Conservation (phyloP, 1,284 basidiomycete genomes). For the Salmacisia buchloeana region DNA sequence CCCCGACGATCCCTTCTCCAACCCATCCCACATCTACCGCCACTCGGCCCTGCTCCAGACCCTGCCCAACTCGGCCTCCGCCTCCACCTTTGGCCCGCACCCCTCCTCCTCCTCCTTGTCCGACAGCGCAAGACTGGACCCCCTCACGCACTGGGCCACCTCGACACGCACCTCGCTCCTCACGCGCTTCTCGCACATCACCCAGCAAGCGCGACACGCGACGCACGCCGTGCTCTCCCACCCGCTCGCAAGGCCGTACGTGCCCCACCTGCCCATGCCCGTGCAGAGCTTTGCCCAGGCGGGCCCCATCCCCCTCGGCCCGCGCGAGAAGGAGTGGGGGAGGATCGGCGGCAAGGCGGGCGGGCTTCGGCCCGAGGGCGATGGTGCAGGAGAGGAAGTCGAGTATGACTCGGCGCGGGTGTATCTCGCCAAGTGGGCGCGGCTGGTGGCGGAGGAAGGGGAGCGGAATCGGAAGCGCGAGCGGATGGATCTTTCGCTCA, state of each 20-base stretch:
- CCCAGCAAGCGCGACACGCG: slow-evolving; percentile 37
- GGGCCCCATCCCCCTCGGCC: slow-evolving; percentile 36
- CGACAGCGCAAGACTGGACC: slow-evolving; percentile 28
- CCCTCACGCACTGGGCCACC: slow-evolving; percentile 37
- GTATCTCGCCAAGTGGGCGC: slow-evolving; percentile 92
- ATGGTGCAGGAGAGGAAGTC: too few relatives aligned
- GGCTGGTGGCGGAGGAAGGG: slow-evolving; percentile 65
- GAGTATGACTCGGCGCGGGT: slow-evolving; percentile 86
- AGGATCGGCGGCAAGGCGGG: slow-evolving; percentile 24
- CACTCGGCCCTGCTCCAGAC: slow-evolving; percentile 17
- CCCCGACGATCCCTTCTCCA: slow-evolving; percentile 23
- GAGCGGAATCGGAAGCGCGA: slow-evolving; percentile 37
- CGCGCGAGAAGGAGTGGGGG: slow-evolving; percentile 34
- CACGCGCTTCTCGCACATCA: slow-evolving; percentile 41
- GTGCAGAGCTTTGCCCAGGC: slow-evolving; percentile 41
- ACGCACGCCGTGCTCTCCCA: slow-evolving; percentile 35
- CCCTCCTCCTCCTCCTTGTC: not conserved
- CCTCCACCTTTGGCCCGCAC: not conserved
- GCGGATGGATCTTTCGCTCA: slow-evolving; percentile 11
- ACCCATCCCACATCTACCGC: slow-evolving; percentile 5
- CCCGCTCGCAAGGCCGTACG: slow-evolving; percentile 33
- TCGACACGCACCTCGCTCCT: slow-evolving; percentile 42
- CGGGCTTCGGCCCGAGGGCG: slow-evolving; percentile 12
- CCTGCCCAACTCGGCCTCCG: slow-evolving; percentile 12
- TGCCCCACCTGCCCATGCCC: slow-evolving; percentile 29